Percentiles rank a stretch among this genome's conserved stretches.
Evolutionary conservation across 805 yeast genomes (phyloP).

Genomic region (Metschnikowia colocasiae): DNA sequence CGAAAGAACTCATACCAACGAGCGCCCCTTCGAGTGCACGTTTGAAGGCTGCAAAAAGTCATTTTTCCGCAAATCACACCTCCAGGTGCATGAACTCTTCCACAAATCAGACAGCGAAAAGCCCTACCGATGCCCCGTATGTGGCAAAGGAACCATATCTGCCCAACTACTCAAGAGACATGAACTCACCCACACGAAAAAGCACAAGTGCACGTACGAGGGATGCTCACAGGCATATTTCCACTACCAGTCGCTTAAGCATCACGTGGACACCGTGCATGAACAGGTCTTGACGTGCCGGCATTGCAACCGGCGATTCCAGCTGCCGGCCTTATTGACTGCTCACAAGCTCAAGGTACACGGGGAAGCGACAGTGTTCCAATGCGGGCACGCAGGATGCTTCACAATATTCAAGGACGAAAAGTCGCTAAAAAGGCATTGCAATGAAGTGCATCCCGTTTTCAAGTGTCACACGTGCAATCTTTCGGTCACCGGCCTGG

Average conservation of each 20-base stretch:
- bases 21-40: slow-evolving; percentile 69
- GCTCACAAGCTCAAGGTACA: slow-evolving; percentile 69
- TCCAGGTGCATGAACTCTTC: slow-evolving; percentile 68
- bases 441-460: slow-evolving; percentile 70
- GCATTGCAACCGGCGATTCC: slow-evolving; percentile 61
- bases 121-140: slow-evolving; percentile 68
- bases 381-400: slow-evolving; percentile 64
- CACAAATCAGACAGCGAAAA: slow-evolving; percentile 53
- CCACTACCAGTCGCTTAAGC: slow-evolving; percentile 70
- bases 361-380: slow-evolving; percentile 49
- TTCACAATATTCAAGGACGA: slow-evolving; percentile 59
- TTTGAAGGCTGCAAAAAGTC: slow-evolving; percentile 54
- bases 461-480: slow-evolving; percentile 62
- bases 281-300: slow-evolving; percentile 51
- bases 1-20: slow-evolving; percentile 70
- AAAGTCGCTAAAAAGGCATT: slow-evolving; percentile 70
- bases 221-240: slow-evolving; percentile 67
- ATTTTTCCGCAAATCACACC: slow-evolving; percentile 75
- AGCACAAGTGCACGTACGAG: slow-evolving; percentile 47
- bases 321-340: slow-evolving; percentile 59
- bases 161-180: slow-evolving; percentile 81
- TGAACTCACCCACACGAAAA: slow-evolving; percentile 66
- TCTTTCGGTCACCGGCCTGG: slow-evolving; percentile 67
- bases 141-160: slow-evolving; percentile 81
- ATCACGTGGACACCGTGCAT: slow-evolving; percentile 67